Conservation (phyloP, 2,329 filamentous ascomycete genomes). For the Fusarium avenaceum region DNA sequence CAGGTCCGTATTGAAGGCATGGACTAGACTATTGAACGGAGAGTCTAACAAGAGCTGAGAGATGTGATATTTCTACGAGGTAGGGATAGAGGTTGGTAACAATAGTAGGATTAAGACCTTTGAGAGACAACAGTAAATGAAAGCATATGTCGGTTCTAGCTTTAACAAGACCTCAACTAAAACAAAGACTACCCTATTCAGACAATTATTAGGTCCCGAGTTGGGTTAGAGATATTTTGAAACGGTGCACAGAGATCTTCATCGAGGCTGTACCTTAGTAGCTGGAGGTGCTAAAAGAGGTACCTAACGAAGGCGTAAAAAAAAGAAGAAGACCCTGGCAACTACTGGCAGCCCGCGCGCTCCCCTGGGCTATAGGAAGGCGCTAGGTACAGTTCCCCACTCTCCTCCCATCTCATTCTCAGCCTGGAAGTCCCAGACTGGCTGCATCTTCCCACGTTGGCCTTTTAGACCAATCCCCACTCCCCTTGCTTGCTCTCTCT, state of each 20-base stretch:
- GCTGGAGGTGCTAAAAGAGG: constrained; percentile 12
- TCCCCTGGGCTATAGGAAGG: background rate
- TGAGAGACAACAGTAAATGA: background rate
- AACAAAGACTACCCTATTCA: background rate
- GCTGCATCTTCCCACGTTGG: constrained; percentile 48
- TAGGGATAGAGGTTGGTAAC: constrained; percentile 4
- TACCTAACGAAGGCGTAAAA: too few species aligned
- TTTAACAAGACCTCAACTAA: background rate
- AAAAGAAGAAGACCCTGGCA: constrained; percentile 16
- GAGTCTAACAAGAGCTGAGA: background rate
- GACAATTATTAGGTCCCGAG: background rate
- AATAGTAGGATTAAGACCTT: background rate
- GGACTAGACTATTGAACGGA: constrained; percentile 9
- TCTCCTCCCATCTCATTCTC: constrained; percentile 22
- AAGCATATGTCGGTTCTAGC: background rate
- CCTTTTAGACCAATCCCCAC: constrained; percentile 47
- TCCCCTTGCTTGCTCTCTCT: constrained; percentile 35
- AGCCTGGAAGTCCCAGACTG: constrained; percentile 12
- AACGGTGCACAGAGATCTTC: constrained; percentile 30
- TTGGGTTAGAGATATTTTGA: constrained; percentile 10
- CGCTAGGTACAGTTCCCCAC: constrained; percentile 28
- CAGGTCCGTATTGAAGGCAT: constrained; percentile 22
- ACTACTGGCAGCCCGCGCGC: constrained; percentile 9
- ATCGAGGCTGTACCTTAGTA: constrained; percentile 3
- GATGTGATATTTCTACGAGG: background rate